phyloP scores from a whole-genome alignment of 179 eudicot species.

The Heliamphora ciliata region DNA sequence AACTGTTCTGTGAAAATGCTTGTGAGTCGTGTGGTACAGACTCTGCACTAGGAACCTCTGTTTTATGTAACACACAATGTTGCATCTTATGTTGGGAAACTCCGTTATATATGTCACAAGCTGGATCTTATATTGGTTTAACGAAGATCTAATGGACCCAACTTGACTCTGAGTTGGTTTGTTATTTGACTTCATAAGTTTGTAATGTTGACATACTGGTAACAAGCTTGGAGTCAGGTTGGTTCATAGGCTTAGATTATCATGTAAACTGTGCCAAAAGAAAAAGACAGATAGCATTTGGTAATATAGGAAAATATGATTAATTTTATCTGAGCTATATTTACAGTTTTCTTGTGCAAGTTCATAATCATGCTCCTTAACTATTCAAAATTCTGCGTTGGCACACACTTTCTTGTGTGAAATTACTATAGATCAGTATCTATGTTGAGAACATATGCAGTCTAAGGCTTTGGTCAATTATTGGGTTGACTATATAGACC shows the following conservation, averaged over 20 bases:
- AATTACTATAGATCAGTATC: not conserved
- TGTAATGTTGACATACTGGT: not conserved
- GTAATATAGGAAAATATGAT: not conserved
- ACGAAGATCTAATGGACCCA: not conserved
- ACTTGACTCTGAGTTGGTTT: not conserved
- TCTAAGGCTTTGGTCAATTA: not conserved
- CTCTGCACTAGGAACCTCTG: not conserved
- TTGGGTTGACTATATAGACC: constrained; percentile 1
- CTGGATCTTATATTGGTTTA: not conserved
- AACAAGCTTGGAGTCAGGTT: not conserved
- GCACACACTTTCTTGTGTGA: not conserved
- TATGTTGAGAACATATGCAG: not conserved
- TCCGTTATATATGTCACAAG: too few relatives aligned
- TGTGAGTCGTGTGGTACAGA: not conserved
- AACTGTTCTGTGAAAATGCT: not conserved
- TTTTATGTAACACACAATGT: not conserved
- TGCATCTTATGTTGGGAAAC: not conserved
- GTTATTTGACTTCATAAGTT: not conserved
- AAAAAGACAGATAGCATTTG: not conserved
- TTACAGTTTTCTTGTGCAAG: not conserved
- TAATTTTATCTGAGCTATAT: too few relatives aligned
- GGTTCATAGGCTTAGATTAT: not conserved
- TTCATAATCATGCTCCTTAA: not conserved
- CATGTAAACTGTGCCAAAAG: not conserved
- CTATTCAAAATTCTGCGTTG: not conserved